Base-by-base conservation (phyloP, 345 rosid species). In the Durio zibethinus region DNA sequence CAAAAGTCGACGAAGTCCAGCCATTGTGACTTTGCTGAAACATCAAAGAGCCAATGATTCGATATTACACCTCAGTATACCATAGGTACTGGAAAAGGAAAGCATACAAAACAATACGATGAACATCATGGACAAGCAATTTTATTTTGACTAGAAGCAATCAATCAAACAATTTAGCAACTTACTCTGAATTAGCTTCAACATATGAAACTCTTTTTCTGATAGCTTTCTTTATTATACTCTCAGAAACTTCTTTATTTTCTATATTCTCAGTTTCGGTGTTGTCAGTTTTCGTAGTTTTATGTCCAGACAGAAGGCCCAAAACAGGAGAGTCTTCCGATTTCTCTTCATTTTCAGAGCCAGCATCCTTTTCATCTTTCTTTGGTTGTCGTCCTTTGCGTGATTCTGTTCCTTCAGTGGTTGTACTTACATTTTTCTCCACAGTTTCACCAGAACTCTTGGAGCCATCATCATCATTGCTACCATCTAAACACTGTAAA, bases 291-390 rank as follows among this genome's bases (percentile, higher is more conserved):
- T 87, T 88, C 59, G 81, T 61, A 33, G 78, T 57, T 48, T 75
- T 84, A 11, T 79, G 67, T 25, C 85, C 90, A 2, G 89, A 78
- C 86, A 90, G 57, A 71, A 89, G 89, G 69, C 93, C 94, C 88
- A 88, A 83, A 20, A 87, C 93, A 33, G 96, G 97, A 18, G 94
- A 93, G 83, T 87, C 93, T 82, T 92, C 92, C 86, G 88, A 78
- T 79, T 86, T 90, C 65, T 85, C 92, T 16, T 78, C 88, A 53
- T 86, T 88, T 73, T 85, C 97, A 35, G 90, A 79, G 69, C 52
- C 45, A 70, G 76, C 68, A 59, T 86, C 90, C 73, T 79, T 87
- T 21, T 53, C 79, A 64, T 83, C 84, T 36, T 79, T 87, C 77
- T 82, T 86, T 53, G 83, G 78, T 71, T 84, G 74, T 23, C 47